phyloP scores from a whole-genome alignment of 2,329 filamentous ascomycete species.

The Pseudogymnoascus sp. region DNA sequence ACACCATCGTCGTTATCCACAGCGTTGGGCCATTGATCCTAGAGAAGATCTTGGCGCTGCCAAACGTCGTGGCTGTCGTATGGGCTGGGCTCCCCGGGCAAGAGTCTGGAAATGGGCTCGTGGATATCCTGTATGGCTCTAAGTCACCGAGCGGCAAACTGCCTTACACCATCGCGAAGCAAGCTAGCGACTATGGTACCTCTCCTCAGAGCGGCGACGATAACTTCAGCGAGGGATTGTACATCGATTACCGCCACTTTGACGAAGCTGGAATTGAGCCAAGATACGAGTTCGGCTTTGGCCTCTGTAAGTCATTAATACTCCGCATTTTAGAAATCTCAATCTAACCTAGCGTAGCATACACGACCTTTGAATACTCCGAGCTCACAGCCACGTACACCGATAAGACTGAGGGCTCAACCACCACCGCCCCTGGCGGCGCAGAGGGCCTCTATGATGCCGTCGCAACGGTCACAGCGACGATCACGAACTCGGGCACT shows the following conservation, averaged over 20 bases:
- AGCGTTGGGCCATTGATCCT: constrained; percentile 54
- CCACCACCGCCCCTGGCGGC: constrained; percentile 34
- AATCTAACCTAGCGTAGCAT: constrained; percentile 26
- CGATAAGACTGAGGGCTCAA: not conserved
- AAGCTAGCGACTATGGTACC: constrained; percentile 40
- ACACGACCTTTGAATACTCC: constrained; percentile 43
- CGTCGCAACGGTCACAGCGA: constrained; percentile 51
- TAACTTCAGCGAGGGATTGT: constrained; percentile 35
- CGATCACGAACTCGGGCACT: constrained; percentile 55
- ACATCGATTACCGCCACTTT: constrained; percentile 49
- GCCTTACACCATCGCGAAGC: constrained; percentile 55
- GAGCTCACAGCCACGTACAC: constrained; percentile 11
- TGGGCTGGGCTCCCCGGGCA: constrained; percentile 55
- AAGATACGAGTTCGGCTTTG: constrained; percentile 38
- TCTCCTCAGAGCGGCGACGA: constrained; percentile 27
- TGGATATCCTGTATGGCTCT: constrained; percentile 53
- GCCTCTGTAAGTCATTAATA: constrained; percentile 32
- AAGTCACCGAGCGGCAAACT: constrained; percentile 41
- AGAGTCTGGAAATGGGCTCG: constrained; percentile 53
- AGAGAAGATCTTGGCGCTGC: constrained; percentile 52
- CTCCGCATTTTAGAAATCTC: not conserved
- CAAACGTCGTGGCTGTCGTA: constrained; percentile 56
- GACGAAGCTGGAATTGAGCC: constrained; percentile 34
- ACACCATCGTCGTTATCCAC: constrained; percentile 58
- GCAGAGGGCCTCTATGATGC: constrained; percentile 56